Evolutionary conservation across 192 early-diverging fungal genomes (phyloP).

Genomic region (Linnemannia schmuckeri): DNA sequence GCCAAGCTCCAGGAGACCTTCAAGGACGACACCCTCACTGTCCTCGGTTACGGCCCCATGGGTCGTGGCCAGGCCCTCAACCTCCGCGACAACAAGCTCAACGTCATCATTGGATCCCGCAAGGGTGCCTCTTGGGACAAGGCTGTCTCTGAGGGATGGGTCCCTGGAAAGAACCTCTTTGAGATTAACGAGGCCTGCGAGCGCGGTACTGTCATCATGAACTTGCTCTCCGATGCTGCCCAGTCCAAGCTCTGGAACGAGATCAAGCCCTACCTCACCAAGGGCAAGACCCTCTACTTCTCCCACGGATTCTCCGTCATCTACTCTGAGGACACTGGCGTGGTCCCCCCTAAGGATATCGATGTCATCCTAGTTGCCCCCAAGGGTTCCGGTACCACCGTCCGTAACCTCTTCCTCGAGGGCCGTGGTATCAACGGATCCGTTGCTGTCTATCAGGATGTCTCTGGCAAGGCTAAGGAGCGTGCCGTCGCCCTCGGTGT

Average conservation of each 20-base stretch:
- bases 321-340: slow-evolving; percentile 92
- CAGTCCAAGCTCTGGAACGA: slow-evolving; percentile 93
- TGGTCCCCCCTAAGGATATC: slow-evolving; percentile 92
- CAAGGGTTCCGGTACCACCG: slow-evolving; percentile 95
- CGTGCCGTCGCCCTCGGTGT: slow-evolving; percentile 93
- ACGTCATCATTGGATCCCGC: slow-evolving; percentile 95
- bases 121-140: slow-evolving; percentile 93
- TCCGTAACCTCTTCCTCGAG: slow-evolving; percentile 96
- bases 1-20: slow-evolving; percentile 94
- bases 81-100: slow-evolving; percentile 96
- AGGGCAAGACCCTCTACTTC: slow-evolving; percentile 99
- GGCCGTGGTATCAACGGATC: slow-evolving; percentile 98
- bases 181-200: slow-evolving; percentile 91
- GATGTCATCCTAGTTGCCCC: slow-evolving; percentile 98
- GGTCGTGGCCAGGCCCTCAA: slow-evolving; percentile 95
- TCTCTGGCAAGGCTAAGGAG: slow-evolving; percentile 93
- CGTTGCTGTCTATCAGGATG: slow-evolving; percentile 95
- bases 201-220: slow-evolving; percentile 94
- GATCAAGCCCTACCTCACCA: slow-evolving; percentile 90
- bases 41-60: slow-evolving; percentile 97
- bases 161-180: slow-evolving; percentile 96
- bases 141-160: slow-evolving; percentile 95
- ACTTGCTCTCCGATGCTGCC: slow-evolving; percentile 96
- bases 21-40: slow-evolving; percentile 93
- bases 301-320: slow-evolving; percentile 97